Base-by-base conservation (phyloP, 768 basidiomycete species). In the Suillus discolor region DNA sequence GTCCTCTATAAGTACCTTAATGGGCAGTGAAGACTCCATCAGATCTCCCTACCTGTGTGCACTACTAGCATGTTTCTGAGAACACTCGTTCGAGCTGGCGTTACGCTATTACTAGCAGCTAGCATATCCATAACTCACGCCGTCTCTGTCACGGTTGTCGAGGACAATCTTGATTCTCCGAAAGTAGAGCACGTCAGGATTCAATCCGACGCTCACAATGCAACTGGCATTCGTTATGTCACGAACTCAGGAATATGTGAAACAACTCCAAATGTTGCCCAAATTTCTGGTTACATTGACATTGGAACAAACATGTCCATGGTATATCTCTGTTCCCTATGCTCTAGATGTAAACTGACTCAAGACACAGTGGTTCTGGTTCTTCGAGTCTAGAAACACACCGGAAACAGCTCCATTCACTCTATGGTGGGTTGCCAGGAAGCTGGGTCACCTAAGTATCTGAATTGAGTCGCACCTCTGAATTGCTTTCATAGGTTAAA, bases 331-430 rank as follows among this genome's bases (percentile, higher is more conserved):
- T 28, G 5, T 41, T 28, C 20, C 18, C 45, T 49, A n/a, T 53
- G 2, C 13, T 18, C 34, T 11, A 12, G 11, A 41, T 47, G 31
- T 28, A 25, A 12, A 57, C 9, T n/a, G 54, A 47, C 59, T 6
- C 9, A 11, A 28, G 5, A 20, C 62, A 89, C 61, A 89, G 88
- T 90, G 87, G 87, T 91, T 90, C 71, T 90, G 89, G 87, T 90
- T 89, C 74, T 91, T 90, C 62, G 89, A 87, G 67, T 82, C 89
- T 3, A 81, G 89, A 18, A 75, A 84, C 34, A 76, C 80, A 2
- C 86, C 89, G 0, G 84, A 87, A 60, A 86, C 82, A 1, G 88
- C 89, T 0, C 89, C 89, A 0, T 86, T 91, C 70, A 88, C 88
- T 2, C 78, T 90, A 25, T 90, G 89, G 88, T 87, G 65, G 44